Base-by-base conservation (phyloP, 1,139 yeast genomes). In the Pneumocystis sp. region DNA sequence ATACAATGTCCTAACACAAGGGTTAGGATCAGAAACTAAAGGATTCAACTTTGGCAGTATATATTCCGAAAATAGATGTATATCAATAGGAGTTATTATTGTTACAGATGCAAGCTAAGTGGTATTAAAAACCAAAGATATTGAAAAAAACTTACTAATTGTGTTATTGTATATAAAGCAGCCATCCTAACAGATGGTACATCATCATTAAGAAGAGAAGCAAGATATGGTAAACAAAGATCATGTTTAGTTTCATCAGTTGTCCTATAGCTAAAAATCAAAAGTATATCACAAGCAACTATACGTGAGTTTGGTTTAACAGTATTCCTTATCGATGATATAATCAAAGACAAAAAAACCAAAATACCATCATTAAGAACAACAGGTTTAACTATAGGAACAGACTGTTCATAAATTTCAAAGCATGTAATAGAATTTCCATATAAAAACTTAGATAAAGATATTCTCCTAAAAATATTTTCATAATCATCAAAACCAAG, bases 161-260 rank as follows among this genome's bases (percentile, higher is more conserved):
- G 89, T 0, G 79, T 74, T 65, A 77, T 63, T 37, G 72, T 71
- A 17, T 75, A 68, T 59, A 79, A 68, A 0, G 80, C 79, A 0
- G 76, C 73, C 2, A 73, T 81, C 63, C 86, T 87, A 1, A 89
- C 93, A 65, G 81, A 80, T 1, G 79, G 79, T 44, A 81, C 78
- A 0, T 80, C 76, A 68, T 83, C 87, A 63, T 82, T 84, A 25
- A 84, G 73, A 67, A 84, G 76, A 8, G 81, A 73, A 45, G 88
- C 81, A 44, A 93, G 75, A 72, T 86, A 89, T 0, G 99, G 97
- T 31, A 93, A 74, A 42, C 93, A 84, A 62, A 97, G 77, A 73
- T 93, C 97, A 62, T 93, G 77, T 72, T 90, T 91, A 29, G 86
- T 86, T 66, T 88, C 96, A 72, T 93, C 97, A 59, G 83, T 82